Base-by-base conservation (phyloP, 345 rosid genomes). In the Combretum micranthum region DNA sequence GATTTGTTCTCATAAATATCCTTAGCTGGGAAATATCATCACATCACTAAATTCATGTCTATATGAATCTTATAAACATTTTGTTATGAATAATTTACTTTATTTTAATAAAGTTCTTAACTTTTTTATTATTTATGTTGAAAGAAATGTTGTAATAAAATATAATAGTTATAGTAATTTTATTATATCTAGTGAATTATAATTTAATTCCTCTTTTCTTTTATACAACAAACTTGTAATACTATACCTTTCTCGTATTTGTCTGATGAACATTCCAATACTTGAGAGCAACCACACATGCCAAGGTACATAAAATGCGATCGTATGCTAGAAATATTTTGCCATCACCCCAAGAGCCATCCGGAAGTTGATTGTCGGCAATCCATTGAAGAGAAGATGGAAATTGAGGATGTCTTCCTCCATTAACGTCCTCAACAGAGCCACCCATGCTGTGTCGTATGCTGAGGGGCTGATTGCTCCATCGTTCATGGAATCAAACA, bases 371-470 rank as follows among this genome's bases (percentile, higher is more conserved):
- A 57, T 84, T 83, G 44, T 72, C 56, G 23, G 76, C 80, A 15
- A 88, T 88, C 96, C 96, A 88, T 43, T 71, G 62, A 44, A 88
- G 75, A 66, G 77, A 70, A 0, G 80, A 67, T 7, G 95, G 87
- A 70, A 88, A 88, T 45, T 83, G 88, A 43, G 96, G 96, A 50
- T 58, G 52, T 17, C 76, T 77, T 26, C 73, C 63, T 20, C 82
- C 83, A 9, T 72, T 15, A 13, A 79, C 69, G 47, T 72, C 87
- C 55, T 86, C 74, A 0, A 86, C 78, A 9, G 69, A 50, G 91
- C 95, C 20, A 86, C 96, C 96, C 96, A 88, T 2, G 96, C 90
- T 2, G 96, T 88, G 64, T 88, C 96, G 39, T 88, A 88, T 3
- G 96, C 87, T 15, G 96, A 88, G 20, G 73, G 57, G 48, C 72